These are phyloP conservation scores for Penicillium sp. DNA, from an alignment of 2,329 filamentous ascomycete genomes.

Conservation along the genomic window DNA sequence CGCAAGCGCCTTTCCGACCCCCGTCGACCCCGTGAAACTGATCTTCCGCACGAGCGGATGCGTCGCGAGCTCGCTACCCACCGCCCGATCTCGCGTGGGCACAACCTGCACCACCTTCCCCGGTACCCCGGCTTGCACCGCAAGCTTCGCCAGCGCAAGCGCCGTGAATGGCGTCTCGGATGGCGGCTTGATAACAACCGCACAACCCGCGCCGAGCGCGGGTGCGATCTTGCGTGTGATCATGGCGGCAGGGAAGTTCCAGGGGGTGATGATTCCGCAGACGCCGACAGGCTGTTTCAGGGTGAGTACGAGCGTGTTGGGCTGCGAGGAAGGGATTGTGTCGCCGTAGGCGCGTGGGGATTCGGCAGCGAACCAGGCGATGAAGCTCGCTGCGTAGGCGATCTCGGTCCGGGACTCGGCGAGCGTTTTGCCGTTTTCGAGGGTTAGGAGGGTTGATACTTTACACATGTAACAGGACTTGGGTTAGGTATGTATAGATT, in stretches of 20 bases:
- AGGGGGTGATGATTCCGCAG: slow-evolving; percentile 66
- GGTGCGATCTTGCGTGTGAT: slow-evolving; percentile 53
- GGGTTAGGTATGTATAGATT: neutral
- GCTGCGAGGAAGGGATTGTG: neutral
- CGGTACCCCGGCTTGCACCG: slow-evolving; percentile 37
- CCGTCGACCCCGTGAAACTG: slow-evolving; percentile 21
- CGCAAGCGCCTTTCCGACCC: slow-evolving; percentile 15
- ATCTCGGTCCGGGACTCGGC: slow-evolving; percentile 1
- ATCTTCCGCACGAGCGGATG: slow-evolving; percentile 14
- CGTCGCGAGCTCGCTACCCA: slow-evolving; percentile 8
- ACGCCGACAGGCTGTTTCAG: slow-evolving; percentile 56
- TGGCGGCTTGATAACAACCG: slow-evolving; percentile 41
- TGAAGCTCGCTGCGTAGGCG: slow-evolving; percentile 4
- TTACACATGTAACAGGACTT: neutral
- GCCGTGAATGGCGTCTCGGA: slow-evolving; percentile 41
- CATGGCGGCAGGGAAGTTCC: slow-evolving; percentile 62
- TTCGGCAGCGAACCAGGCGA: slow-evolving; percentile 9
- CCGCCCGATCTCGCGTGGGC: neutral
- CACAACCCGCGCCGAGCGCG: slow-evolving; percentile 73
- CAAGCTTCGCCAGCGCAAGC: slow-evolving; percentile 32
- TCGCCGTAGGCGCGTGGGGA: slow-evolving; percentile 4
- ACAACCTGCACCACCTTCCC: slow-evolving; percentile 30
- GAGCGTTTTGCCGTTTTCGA: slow-evolving; percentile 11
- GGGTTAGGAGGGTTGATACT: neutral
- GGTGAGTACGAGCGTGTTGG: neutral